Evolutionary conservation across 176 grass and related monocot genomes (phyloP).

Genomic region (Lolium multiflorum): DNA sequence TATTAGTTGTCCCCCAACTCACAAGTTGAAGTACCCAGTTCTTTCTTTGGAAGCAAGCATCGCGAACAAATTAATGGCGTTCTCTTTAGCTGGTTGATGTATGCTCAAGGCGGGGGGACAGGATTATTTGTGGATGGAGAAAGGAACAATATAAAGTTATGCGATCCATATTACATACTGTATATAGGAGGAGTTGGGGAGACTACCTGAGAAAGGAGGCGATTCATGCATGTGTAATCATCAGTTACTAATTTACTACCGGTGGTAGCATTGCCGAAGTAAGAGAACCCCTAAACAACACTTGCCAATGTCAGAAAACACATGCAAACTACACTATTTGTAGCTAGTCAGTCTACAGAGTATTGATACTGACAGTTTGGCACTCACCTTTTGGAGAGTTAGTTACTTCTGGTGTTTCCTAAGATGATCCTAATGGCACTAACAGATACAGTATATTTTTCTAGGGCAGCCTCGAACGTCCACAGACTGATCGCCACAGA

Average conservation of each 20-base stretch:
- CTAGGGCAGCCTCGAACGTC: background rate
- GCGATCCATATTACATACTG: background rate
- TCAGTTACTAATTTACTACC: conserved; percentile 34
- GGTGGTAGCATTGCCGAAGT: background rate
- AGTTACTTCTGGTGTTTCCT: conserved; percentile 38
- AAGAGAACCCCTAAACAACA: background rate
- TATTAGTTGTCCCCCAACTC: conserved; percentile 48
- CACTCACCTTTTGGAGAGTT: conserved; percentile 42
- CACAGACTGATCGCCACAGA: background rate
- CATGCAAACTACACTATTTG: background rate
- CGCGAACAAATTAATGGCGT: conserved; percentile 11
- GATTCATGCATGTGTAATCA: conserved; percentile 38
- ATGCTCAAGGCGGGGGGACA: conserved; percentile 57
- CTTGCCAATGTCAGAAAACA: background rate
- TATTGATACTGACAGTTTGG: background rate
- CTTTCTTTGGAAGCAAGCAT: conserved; percentile 63
- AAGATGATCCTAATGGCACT: conserved; percentile 28
- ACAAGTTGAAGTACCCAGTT: conserved; percentile 33
- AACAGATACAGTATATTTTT: background rate
- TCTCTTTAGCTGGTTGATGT: conserved; percentile 48
- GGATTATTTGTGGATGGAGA: conserved; percentile 50
- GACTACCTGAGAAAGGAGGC: conserved; percentile 22
- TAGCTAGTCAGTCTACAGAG: background rate
- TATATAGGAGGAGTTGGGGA: background rate
- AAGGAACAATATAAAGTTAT: background rate